These are phyloP conservation scores for Penicillium odoratum DNA, from an alignment of 495 filamentous ascomycete species.

Conservation along the genomic window DNA sequence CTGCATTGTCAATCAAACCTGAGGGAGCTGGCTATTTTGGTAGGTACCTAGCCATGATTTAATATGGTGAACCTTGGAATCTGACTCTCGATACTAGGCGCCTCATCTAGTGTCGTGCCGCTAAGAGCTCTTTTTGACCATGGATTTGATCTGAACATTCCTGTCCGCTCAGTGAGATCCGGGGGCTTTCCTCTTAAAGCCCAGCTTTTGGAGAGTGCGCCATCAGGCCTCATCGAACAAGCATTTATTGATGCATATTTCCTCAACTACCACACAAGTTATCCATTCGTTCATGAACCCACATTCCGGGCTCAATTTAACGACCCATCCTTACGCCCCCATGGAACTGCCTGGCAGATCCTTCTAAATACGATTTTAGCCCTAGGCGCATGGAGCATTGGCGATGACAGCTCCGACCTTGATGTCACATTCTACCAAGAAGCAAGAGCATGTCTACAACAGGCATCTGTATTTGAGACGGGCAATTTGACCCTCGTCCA, in stretches of 20 bases:
- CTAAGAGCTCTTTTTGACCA: conserved; percentile 46
- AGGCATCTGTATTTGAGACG: conserved; percentile 50
- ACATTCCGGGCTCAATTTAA: conserved; percentile 56
- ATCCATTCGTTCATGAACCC: conserved; percentile 56
- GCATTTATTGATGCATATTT: conserved; percentile 55
- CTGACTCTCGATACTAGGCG: conserved; percentile 29
- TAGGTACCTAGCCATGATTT: conserved; percentile 15
- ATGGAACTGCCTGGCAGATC: conserved; percentile 53
- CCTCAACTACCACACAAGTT: conserved; percentile 52
- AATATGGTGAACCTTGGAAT: background rate
- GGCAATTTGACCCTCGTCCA: conserved; percentile 55
- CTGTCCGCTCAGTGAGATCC: conserved; percentile 33
- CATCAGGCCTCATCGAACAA: conserved; percentile 45
- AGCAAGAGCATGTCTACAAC: conserved; percentile 43
- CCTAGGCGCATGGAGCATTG: conserved; percentile 52
- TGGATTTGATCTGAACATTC: conserved; percentile 48
- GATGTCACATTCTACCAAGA: conserved; percentile 52
- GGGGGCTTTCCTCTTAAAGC: conserved; percentile 40
- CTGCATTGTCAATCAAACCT: conserved; percentile 49
- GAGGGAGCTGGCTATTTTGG: conserved; percentile 54
- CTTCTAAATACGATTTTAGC: conserved; percentile 53
- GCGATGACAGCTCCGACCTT: conserved; percentile 49
- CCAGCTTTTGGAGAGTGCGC: conserved; percentile 43
- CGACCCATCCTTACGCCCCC: conserved; percentile 49
- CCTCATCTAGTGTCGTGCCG: conserved; percentile 49